phyloP scores from a whole-genome alignment of 768 basidiomycete genomes.

The Rhizopogon vesiculosus region DNA sequence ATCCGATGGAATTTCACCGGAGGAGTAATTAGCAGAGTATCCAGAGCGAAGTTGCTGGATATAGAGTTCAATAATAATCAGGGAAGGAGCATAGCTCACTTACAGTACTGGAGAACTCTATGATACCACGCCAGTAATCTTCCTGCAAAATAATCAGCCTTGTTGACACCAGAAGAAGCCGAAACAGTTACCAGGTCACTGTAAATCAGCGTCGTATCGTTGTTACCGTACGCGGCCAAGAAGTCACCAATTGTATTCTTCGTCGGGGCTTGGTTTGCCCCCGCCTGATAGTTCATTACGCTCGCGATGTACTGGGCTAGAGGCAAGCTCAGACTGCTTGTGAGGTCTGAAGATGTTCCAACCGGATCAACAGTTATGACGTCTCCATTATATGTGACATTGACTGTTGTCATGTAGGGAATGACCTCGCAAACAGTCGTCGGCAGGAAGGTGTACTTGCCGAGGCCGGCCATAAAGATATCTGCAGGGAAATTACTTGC shows the following conservation, averaged over 20 bases:
- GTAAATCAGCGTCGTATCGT: background rate
- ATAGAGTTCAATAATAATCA: background rate
- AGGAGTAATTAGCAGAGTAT: background rate
- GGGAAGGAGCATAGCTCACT: background rate
- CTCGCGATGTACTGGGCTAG: background rate
- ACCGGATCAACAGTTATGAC: background rate
- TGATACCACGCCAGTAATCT: conserved; percentile 3
- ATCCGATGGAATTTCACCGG: background rate
- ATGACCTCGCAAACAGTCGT: conserved; percentile 4
- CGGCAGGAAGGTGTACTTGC: conserved; percentile 12
- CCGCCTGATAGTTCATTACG: background rate
- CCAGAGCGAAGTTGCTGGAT: conserved; percentile 3
- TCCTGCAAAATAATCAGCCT: background rate
- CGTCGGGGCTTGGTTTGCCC: background rate
- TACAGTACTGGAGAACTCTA: conserved; percentile 1
- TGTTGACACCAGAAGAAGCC: background rate
- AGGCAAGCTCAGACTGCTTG: background rate
- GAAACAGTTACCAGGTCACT: background rate
- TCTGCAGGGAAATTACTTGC: background rate
- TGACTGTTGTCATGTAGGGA: conserved; percentile 8
- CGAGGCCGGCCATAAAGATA: background rate
- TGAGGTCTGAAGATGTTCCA: background rate
- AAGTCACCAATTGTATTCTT: conserved; percentile 2
- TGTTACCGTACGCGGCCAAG: background rate
- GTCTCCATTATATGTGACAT: conserved; percentile 8